These are phyloP conservation scores for Hypoxylon sp. DNA, from an alignment of 2,329 filamentous ascomycete genomes.

Conservation along the genomic window DNA sequence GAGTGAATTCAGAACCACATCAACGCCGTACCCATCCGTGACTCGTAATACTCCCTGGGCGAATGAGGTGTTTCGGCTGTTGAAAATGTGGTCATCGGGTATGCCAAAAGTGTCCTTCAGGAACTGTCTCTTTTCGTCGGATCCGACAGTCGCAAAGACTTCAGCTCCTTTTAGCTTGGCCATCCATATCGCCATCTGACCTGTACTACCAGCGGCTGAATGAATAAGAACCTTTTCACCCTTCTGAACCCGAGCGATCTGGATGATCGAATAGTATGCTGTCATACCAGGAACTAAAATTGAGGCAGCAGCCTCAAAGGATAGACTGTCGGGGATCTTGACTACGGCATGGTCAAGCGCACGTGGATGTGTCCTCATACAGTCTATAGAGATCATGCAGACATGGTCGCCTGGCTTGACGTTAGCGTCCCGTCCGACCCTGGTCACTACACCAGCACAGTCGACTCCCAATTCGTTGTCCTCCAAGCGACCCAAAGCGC, in stretches of 20 bases:
- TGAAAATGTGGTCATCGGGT: slow-evolving; percentile 51
- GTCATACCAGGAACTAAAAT: slow-evolving; percentile 27
- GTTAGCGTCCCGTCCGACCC: slow-evolving; percentile 20
- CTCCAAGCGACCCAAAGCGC: slow-evolving; percentile 29
- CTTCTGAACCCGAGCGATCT: slow-evolving; percentile 21
- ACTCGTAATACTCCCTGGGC: slow-evolving; percentile 47
- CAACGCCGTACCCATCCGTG: slow-evolving; percentile 51
- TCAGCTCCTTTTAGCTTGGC: slow-evolving; percentile 34
- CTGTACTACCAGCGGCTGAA: slow-evolving; percentile 32
- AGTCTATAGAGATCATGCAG: slow-evolving; percentile 22
- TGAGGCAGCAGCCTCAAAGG: slow-evolving; percentile 28
- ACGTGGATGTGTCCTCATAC: slow-evolving; percentile 31
- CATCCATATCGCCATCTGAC: slow-evolving; percentile 34
- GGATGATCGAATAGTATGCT: slow-evolving; percentile 31
- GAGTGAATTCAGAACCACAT: slow-evolving; percentile 53
- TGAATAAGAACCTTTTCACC: slow-evolving; percentile 37
- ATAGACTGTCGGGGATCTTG: slow-evolving; percentile 33
- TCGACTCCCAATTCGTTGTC: slow-evolving; percentile 32
- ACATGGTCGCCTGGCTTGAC: slow-evolving; percentile 30
- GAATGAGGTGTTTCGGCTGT: slow-evolving; percentile 50
- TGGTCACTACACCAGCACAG: slow-evolving; percentile 34
- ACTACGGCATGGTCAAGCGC: slow-evolving; percentile 20
- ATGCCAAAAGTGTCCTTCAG: slow-evolving; percentile 51
- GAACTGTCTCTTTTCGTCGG: slow-evolving; percentile 50
- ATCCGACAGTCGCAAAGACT: slow-evolving; percentile 50